Base-by-base conservation (phyloP, 805 yeast species). In the Groenewaldozyma salmanticensis region DNA sequence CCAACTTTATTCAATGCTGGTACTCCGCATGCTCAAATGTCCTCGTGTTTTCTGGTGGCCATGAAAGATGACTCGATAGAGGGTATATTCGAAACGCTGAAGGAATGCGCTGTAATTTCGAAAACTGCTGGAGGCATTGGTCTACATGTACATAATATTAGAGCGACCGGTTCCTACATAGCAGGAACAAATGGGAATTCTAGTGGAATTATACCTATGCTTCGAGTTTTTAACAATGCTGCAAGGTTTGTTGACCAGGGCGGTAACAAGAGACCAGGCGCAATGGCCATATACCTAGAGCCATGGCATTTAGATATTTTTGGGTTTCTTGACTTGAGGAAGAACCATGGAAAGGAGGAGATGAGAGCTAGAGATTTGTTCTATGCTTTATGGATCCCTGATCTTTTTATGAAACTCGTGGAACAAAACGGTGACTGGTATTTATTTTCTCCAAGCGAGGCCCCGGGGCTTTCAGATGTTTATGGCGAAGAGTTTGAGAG, bases 161-260 rank as follows among this genome's bases (percentile, higher is more conserved):
- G 97, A 55, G 73, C 92, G 4, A 71, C 79, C 15, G 97, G 96
- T 6, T 73, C 95, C 1, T 79, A 80, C 59, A 87, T 90, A 51
- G 81, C 94, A 20, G 94, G 95, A 42, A 79, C 96, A 5, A 85
- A 85, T 58, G 98, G 97, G 40, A 77, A 83, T 7, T 86, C 96
- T 2, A 85, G 79, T 52, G 98, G 98, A 31, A 65, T 90, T 37
- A 80, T 88, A 33, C 98, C 98, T n/a, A 87, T 90, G 96, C 67
- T 90, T 21, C 77, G 95, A 52, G 97, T 90, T 6, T 90, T 79
- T 67, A 90, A 90, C 68, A 82, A 86, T 64, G 87, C 97, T 20
- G 97, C 98, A 16, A 75, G 96, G 52, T 90, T 88, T 57, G 97
- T 90, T 33, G 97, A 90, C 55, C 98, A 90, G 70, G 98, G 98